Base-by-base conservation (phyloP, 129 eudicot species). In the Lonicera japonica region DNA sequence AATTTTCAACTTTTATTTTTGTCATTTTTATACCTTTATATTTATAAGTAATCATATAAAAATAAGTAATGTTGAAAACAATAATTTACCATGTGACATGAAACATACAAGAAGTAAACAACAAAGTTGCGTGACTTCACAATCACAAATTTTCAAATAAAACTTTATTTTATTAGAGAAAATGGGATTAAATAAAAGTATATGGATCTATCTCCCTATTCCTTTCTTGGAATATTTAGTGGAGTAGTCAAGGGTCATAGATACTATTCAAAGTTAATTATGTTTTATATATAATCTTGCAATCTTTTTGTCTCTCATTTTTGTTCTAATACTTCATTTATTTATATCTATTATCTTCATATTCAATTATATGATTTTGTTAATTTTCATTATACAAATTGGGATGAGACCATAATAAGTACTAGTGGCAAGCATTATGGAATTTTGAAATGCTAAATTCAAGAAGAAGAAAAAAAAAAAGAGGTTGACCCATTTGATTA, bases 401-500 rank as follows among this genome's bases (percentile, higher is more conserved):
- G 25, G 24, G 61, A 25, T 43, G 25, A 58, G 65, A 64, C 60
- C 69, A 78, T 71, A 61, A 60, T 25, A 83, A 71, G 58, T 29
- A 62, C 40, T 17, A 66, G 85, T 83, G 89, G 75, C 70, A 65
- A 75, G 73, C 82, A 84, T 71, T 59, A 85, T 56, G 75, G 75
- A 75, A 79, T 82, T 73, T 73, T 76, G 79, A 65, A 63, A 70
- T 73, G 70, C 77, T 41, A 79, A 86, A 76, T 73, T 67, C 79
- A 76, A 59, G 47, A 64, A 70, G 67, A 70, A 79, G 73, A 79
- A 76, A 59, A 25, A 64, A 70, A 66, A 70, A 79, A 76, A 79
- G 77, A 57, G 23, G 84, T 82, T 82, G 83, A 80, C 84, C 75
- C 81, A 60, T 68, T 73, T 73, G 78, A 79, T 74, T 74, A 80